phyloP scores from a whole-genome alignment of 108 stramenopile species.

The Cylindrotheca fusiformis region DNA sequence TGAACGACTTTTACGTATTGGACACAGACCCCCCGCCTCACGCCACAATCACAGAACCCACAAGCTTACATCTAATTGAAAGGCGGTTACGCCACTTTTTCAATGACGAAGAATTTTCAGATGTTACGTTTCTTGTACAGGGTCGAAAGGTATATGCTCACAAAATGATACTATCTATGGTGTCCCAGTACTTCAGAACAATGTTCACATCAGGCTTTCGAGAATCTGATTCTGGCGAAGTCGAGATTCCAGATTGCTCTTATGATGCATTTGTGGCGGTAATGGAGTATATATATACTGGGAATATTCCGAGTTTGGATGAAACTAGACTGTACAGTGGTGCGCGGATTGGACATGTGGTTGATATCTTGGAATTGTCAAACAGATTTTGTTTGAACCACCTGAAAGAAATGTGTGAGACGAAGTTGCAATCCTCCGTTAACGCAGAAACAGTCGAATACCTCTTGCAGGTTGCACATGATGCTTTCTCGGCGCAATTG shows the following conservation, averaged over 20 bases:
- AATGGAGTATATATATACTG: slow-evolving; percentile 94
- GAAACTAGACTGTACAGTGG: neutral
- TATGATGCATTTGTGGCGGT: slow-evolving; percentile 79
- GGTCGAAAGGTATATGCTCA: slow-evolving; percentile 83
- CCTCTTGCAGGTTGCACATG: slow-evolving; percentile 71
- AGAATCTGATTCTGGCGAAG: slow-evolving; percentile 68
- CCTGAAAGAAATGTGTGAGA: slow-evolving; percentile 88
- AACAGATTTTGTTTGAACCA: slow-evolving; percentile 93
- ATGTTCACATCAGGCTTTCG: slow-evolving; percentile 91
- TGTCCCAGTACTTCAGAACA: slow-evolving; percentile 88
- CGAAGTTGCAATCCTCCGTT: slow-evolving; percentile 54
- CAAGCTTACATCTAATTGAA: slow-evolving; percentile 61
- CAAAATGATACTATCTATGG: slow-evolving; percentile 78
- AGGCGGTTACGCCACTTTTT: slow-evolving; percentile 72
- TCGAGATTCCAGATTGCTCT: slow-evolving; percentile 79
- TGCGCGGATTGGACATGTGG: slow-evolving; percentile 40
- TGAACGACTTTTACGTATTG: slow-evolving; percentile 85
- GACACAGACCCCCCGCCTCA: slow-evolving; percentile 87
- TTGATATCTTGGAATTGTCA: slow-evolving; percentile 85
- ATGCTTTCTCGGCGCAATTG: slow-evolving; percentile 85
- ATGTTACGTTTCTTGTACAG: slow-evolving; percentile 91
- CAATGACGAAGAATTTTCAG: slow-evolving; percentile 86
- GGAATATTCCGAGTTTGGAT: slow-evolving; percentile 52
- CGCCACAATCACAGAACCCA: slow-evolving; percentile 59
- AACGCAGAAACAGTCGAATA: slow-evolving; percentile 72